phyloP scores from a whole-genome alignment of 768 basidiomycete species.

The Kwoniella dendrophila region DNA sequence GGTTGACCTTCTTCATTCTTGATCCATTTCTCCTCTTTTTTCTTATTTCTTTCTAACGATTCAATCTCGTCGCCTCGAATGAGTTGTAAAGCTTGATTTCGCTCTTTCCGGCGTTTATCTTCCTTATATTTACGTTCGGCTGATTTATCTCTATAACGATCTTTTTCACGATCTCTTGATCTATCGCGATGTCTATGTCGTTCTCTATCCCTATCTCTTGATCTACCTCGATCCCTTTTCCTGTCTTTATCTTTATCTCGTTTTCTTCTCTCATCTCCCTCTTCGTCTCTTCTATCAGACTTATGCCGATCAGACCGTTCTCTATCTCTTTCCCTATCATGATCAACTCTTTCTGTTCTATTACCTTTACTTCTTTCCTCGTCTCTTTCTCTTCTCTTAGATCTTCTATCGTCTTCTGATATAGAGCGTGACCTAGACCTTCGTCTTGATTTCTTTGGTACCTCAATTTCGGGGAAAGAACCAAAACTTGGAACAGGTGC shows the following conservation, averaged over 20 bases:
- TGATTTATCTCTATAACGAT: constrained; percentile 15
- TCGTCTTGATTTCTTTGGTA: background rate
- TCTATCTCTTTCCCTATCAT: background rate
- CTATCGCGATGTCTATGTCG: background rate
- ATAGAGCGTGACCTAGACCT: constrained; percentile 7
- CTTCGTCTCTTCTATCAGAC: background rate
- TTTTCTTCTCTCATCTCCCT: background rate
- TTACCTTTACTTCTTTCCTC: background rate
- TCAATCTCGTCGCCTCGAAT: constrained; percentile 8
- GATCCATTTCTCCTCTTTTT: background rate
- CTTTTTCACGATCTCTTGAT: background rate
- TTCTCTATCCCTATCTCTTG: background rate
- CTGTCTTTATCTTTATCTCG: background rate
- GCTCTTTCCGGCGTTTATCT: constrained; percentile 17
- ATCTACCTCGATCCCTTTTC: background rate
- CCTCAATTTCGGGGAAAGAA: constrained; percentile 13
- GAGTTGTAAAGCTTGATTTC: constrained; percentile 22
- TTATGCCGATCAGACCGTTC: constrained; percentile 1
- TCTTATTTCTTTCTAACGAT: background rate
- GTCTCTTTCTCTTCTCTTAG: background rate
- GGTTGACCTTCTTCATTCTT: constrained; percentile 17
- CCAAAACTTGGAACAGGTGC: constrained; percentile 10
- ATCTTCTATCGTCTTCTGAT: background rate
- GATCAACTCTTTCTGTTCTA: background rate
- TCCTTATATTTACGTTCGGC: constrained; percentile 15